A percentile compares a stretch with the other conserved stretches of the same genome.
Conservation (phyloP, 345 rosid species). For the Passiflora organensis region DNA sequence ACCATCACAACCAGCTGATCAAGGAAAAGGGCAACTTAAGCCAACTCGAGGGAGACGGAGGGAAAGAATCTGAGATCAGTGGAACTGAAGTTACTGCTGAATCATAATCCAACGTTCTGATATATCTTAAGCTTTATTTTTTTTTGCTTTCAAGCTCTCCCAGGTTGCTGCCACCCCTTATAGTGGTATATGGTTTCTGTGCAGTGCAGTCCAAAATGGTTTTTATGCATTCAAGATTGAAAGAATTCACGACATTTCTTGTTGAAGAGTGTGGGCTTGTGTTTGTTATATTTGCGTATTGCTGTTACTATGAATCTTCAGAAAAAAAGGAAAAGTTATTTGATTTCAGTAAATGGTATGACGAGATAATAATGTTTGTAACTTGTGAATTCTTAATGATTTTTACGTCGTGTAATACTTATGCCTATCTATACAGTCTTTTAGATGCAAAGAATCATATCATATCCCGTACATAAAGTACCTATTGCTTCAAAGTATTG, state of each 20-base stretch:
- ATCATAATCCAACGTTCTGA: constrained; percentile 7
- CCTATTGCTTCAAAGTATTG: no score
- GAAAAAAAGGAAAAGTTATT: not conserved
- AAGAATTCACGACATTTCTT: constrained; percentile 10
- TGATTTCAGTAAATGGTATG: constrained; percentile 8
- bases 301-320: constrained; percentile 1
- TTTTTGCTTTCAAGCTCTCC: constrained; percentile 1
- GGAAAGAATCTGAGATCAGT: constrained; percentile 31
- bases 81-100: constrained; percentile 32
- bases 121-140: not conserved
- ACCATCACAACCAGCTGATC: constrained; percentile 60
- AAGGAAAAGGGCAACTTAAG: constrained; percentile 55
- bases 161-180: not conserved
- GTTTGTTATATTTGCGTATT: constrained; percentile 15
- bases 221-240: constrained; percentile 11
- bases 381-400: no score
- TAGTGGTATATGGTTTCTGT: not conserved
- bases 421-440: no score
- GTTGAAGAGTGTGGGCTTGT: constrained; percentile 22
- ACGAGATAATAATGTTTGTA: no score
- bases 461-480: no score
- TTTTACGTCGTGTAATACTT: no score
- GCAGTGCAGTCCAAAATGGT: constrained; percentile 2
- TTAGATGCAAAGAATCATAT: no score
- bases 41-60: constrained; percentile 63